Conservation (phyloP, 2,329 filamentous ascomycete species). For the Cercospora janseana region DNA sequence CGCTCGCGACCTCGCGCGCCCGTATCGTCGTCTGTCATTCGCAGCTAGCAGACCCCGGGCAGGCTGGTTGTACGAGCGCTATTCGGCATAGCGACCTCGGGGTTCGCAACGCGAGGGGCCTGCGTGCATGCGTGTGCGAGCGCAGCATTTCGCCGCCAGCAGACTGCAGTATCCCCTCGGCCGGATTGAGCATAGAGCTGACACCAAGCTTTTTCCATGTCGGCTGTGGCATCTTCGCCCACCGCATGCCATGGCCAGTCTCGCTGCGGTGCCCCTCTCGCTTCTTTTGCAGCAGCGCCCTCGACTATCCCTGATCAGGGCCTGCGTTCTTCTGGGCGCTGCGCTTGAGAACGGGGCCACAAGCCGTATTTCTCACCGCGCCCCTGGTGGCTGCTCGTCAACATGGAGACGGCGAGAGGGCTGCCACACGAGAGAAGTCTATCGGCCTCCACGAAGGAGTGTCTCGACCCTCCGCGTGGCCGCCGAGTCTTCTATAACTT, state of each 20-base stretch:
- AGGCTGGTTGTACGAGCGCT: no score
- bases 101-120: no score
- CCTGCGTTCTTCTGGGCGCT: slow-evolving; percentile 6
- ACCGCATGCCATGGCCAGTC: neutral
- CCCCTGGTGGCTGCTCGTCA: slow-evolving; percentile 1
- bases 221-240: slow-evolving; percentile 1
- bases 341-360: slow-evolving; percentile 7
- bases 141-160: no score
- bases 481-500: neutral
- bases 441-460: neutral
- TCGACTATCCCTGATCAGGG: slow-evolving; percentile 5
- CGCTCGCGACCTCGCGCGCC: no score
- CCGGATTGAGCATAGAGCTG: neutral
- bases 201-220: slow-evolving; percentile 5
- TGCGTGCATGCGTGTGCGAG: no score
- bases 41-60: no score
- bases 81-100: no score
- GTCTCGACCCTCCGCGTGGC: neutral
- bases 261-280: slow-evolving; percentile 3
- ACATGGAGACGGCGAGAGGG: neutral
- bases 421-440: slow-evolving; percentile 1
- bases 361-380: neutral
- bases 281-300: neutral
- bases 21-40: no score
- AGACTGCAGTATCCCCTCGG: no score